A percentile compares a stretch with the other conserved stretches of the same genome.
phyloP scores from a whole-genome alignment of 371 early-diverging fungal genomes.

The Lichtheimia hyalospora region DNA sequence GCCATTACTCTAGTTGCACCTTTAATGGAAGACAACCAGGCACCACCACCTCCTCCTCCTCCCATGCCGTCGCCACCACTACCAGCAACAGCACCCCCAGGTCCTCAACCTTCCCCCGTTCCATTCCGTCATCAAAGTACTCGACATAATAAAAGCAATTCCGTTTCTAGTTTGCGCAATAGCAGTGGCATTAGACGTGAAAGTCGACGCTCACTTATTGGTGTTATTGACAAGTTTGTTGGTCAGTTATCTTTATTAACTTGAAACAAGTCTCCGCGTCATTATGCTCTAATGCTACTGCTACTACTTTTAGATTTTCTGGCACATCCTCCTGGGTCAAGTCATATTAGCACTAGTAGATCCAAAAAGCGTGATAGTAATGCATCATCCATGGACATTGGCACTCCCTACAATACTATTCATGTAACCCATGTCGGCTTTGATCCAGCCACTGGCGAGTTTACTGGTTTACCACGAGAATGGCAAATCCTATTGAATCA shows the following conservation, averaged over 20 bases:
- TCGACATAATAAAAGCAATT: constrained; percentile 5
- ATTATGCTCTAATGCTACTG: no score
- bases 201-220: constrained; percentile 44
- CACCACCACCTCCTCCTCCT: background rate
- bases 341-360: background rate
- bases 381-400: constrained; percentile 62
- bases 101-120: background rate
- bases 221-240: constrained; percentile 52
- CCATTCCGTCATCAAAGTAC: background rate
- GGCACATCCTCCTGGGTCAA: constrained; percentile 1
- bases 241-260: constrained; percentile 9
- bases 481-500: constrained; percentile 89
- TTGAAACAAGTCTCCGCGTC: background rate
- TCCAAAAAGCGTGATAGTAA: background rate
- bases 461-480: constrained; percentile 91
- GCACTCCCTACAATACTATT: constrained; percentile 91
- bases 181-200: constrained; percentile 20
- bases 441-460: constrained; percentile 85
- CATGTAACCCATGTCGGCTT: constrained; percentile 95
- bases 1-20: constrained; percentile 19
- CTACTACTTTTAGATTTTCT: constrained; percentile 1
- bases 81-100: background rate
- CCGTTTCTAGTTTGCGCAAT: background rate
- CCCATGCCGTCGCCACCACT: constrained; percentile 5
- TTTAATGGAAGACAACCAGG: background rate